Percentiles rank a stretch among this genome's conserved stretches.
phyloP scores from a whole-genome alignment of 495 filamentous ascomycete species.

The Symbiotaphrina buchneri region DNA sequence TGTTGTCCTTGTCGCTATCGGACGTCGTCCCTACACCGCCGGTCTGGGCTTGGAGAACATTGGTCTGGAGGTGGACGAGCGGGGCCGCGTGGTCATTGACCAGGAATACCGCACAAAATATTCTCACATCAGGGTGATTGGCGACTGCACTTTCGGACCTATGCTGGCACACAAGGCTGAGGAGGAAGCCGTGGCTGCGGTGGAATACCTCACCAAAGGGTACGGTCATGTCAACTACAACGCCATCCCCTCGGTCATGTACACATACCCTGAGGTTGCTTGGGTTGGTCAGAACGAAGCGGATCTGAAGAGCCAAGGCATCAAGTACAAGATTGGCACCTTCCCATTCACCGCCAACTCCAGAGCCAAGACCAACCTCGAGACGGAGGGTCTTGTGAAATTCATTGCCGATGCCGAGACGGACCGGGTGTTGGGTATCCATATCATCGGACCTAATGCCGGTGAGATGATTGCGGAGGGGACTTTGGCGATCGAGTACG shows the following conservation, averaged over 20 bases:
- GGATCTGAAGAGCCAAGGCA: constrained; percentile 70
- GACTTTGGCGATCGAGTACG: constrained; percentile 88
- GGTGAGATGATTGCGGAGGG: constrained; percentile 99
- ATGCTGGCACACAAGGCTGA: constrained; percentile 99
- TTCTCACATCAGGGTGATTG: constrained; percentile 88
- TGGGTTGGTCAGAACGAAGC: constrained; percentile 98
- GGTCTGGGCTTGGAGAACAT: constrained; percentile 85
- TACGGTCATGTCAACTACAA: constrained; percentile 98
- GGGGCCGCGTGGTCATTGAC: constrained; percentile 88
- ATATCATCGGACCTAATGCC: constrained; percentile 89
- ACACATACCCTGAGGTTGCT: constrained; percentile 94
- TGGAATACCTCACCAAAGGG: constrained; percentile 94
- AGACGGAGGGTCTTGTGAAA: constrained; percentile 92
- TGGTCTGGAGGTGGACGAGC: constrained; percentile 82
- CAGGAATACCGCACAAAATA: constrained; percentile 95
- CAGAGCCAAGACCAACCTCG: constrained; percentile 94
- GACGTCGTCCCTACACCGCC: constrained; percentile 80
- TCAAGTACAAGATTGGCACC: constrained; percentile 74
- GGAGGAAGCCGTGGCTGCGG: constrained; percentile 83
- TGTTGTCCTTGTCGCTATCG: constrained; percentile 92
- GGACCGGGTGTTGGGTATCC: constrained; percentile 80
- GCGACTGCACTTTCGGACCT: constrained; percentile 91
- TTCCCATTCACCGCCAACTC: constrained; percentile 98
- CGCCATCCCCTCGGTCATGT: constrained; percentile 96
- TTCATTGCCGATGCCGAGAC: constrained; percentile 94